Conservation (phyloP, 345 rosid species). For the Noccaea caerulescens region DNA sequence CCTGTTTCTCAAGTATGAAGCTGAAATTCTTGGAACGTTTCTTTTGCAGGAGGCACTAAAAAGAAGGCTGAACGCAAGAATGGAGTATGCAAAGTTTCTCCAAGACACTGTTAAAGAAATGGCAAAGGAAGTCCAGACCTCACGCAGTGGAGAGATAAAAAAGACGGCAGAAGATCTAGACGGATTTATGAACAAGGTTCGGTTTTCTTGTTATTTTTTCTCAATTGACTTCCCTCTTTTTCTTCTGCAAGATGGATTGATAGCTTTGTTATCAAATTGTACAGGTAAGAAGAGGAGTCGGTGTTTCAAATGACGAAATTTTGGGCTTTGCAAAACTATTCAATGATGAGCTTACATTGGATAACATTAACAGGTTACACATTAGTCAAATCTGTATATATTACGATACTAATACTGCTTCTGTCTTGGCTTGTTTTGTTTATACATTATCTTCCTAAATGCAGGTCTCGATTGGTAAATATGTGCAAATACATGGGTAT, state of each 20-base stretch:
- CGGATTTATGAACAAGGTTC: constrained; percentile 85
- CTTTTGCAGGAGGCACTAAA: constrained; percentile 78
- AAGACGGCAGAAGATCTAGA: constrained; percentile 97
- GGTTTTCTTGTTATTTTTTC: constrained; percentile 1
- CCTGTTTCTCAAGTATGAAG: constrained; percentile 11
- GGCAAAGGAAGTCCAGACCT: constrained; percentile 96
- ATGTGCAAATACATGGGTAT: constrained; percentile 99
- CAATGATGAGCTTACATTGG: constrained; percentile 94
- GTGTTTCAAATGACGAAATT: constrained; percentile 93
- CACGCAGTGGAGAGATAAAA: constrained; percentile 81
- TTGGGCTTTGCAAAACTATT: constrained; percentile 94
- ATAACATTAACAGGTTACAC: constrained; percentile 88
- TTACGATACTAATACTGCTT: neutral
- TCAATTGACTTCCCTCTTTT: neutral
- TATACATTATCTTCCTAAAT: constrained; percentile 39
- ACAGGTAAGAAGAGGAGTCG: constrained; percentile 91
- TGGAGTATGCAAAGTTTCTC: constrained; percentile 95
- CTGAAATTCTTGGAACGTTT: constrained; percentile 29
- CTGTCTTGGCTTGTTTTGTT: constrained; percentile 12
- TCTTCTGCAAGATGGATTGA: constrained; percentile 17
- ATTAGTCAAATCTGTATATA: constrained; percentile 20
- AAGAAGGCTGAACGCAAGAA: constrained; percentile 87
- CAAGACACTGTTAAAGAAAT: constrained; percentile 97
- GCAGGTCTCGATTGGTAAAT: constrained; percentile 90
- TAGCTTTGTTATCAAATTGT: constrained; percentile 32